Conservation (phyloP, 257 asterid species). For the Voacanga thouarsii region DNA sequence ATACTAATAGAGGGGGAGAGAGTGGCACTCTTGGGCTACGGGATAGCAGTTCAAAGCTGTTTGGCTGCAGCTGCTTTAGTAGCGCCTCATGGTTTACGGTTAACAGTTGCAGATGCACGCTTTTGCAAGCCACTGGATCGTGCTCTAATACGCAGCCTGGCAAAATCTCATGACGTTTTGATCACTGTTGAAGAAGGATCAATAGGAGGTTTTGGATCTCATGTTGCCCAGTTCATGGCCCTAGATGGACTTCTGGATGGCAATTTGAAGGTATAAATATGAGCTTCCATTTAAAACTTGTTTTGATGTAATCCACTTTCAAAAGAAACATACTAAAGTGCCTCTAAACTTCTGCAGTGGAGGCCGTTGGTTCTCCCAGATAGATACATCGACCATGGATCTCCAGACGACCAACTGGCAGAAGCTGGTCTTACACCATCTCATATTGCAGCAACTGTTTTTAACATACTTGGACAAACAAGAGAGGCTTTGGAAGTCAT, state of each 20-base stretch:
- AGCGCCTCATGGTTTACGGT: conserved; percentile 49
- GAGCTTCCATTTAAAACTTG: not conserved
- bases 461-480: conserved; percentile 75
- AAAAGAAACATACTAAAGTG: not conserved
- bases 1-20: conserved; percentile 82
- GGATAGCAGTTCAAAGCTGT: conserved; percentile 84
- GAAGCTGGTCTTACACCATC: conserved; percentile 81
- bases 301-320: not conserved
- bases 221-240: conserved; percentile 93
- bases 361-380: conserved; percentile 97
- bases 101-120: conserved; percentile 93
- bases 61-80: conserved; percentile 74
- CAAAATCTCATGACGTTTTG: conserved; percentile 76
- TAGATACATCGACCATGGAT: conserved; percentile 88
- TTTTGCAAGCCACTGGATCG: conserved; percentile 91
- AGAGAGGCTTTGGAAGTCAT: conserved; percentile 83
- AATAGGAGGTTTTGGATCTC: conserved; percentile 97
- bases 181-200: conserved; percentile 97
- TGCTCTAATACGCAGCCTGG: conserved; percentile 66
- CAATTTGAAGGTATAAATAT: conserved; percentile 57
- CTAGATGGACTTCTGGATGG: conserved; percentile 94
- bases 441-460: conserved; percentile 83
- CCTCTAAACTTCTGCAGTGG: conserved; percentile 59
- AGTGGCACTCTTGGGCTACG: conserved; percentile 89
- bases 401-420: conserved; percentile 64